These are phyloP conservation scores for Candida silvicultrix DNA, from an alignment of 805 yeast genomes.

Conservation along the genomic window DNA sequence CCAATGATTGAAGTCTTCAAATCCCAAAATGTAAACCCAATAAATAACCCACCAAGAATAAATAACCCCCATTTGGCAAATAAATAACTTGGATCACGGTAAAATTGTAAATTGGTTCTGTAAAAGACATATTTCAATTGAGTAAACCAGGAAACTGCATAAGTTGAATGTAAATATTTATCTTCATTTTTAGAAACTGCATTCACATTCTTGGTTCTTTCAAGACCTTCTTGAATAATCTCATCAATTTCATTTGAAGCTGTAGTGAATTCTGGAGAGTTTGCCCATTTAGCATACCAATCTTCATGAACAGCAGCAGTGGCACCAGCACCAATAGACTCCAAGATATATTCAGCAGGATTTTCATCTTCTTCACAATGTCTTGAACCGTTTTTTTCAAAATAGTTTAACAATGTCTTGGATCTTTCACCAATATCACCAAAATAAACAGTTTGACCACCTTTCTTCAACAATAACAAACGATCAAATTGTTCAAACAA, in stretches of 20 bases:
- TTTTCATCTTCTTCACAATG: constrained; percentile 55
- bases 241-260: constrained; percentile 16
- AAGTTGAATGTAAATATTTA: not conserved
- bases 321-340: constrained; percentile 78
- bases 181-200: not conserved
- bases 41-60: constrained; percentile 49
- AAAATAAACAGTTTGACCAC: constrained; percentile 77
- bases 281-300: constrained; percentile 60
- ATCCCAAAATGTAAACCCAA: constrained; percentile 68
- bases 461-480: constrained; percentile 58
- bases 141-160: constrained; percentile 29
- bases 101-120: constrained; percentile 53
- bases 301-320: constrained; percentile 53
- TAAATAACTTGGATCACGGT: constrained; percentile 58
- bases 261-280: constrained; percentile 37
- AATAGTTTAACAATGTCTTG: constrained; percentile 49
- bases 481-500: constrained; percentile 64
- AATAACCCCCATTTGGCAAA: constrained; percentile 49
- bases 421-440: constrained; percentile 75
- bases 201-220: not conserved
- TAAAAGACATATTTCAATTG: constrained; percentile 40
- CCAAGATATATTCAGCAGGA: constrained; percentile 73
- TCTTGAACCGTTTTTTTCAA: constrained; percentile 68
- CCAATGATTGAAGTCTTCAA: constrained; percentile 46
- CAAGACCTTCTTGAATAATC: constrained; percentile 31